Percentiles rank a stretch among this genome's conserved stretches.
Conservation (phyloP, 2,329 filamentous ascomycete genomes). For the Ramichloridium luteum region DNA sequence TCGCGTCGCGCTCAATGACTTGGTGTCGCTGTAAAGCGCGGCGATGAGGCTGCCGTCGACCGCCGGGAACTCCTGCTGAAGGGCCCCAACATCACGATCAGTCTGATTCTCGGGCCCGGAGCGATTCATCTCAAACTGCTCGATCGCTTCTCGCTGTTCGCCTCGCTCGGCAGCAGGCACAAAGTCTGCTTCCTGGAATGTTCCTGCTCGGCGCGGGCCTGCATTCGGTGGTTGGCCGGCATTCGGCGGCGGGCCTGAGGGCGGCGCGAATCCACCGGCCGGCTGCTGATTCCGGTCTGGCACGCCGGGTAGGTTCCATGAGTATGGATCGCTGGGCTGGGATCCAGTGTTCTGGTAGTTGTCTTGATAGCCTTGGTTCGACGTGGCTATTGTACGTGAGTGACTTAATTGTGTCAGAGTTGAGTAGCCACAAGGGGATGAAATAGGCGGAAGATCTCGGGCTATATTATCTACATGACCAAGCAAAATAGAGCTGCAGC, state of each 20-base stretch:
- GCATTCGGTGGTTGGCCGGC: too few species aligned
- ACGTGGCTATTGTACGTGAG: too few species aligned
- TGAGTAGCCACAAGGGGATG: too few species aligned
- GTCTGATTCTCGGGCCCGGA: conserved; percentile 24
- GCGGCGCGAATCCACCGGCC: conserved; percentile 6
- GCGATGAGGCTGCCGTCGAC: conserved; percentile 34
- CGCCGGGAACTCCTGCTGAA: conserved; percentile 33
- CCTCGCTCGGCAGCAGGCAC: conserved; percentile 28
- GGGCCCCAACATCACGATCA: conserved; percentile 30
- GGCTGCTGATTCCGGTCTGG: too few species aligned
- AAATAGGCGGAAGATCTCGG: too few species aligned
- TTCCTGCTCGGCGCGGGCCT: conserved; percentile 10
- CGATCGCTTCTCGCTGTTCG: conserved; percentile 28
- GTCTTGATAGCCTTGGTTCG: too few species aligned
- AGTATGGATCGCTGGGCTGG: too few species aligned
- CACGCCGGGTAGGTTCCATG: too few species aligned
- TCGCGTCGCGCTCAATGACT: conserved; percentile 30
- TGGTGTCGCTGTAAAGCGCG: conserved; percentile 33
- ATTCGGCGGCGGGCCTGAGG: conserved; percentile 11
- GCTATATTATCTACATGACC: too few species aligned
- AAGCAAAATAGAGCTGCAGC: too few species aligned
- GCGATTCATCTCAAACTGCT: conserved; percentile 34
- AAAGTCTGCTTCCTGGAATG: conserved; percentile 25
- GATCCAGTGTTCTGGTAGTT: too few species aligned
- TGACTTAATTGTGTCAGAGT: too few species aligned